Evolutionary conservation across 1,284 basidiomycete genomes (phyloP), one percentile per base, ranked within the genome.

Genomic region (Irpex sp.): DNA sequence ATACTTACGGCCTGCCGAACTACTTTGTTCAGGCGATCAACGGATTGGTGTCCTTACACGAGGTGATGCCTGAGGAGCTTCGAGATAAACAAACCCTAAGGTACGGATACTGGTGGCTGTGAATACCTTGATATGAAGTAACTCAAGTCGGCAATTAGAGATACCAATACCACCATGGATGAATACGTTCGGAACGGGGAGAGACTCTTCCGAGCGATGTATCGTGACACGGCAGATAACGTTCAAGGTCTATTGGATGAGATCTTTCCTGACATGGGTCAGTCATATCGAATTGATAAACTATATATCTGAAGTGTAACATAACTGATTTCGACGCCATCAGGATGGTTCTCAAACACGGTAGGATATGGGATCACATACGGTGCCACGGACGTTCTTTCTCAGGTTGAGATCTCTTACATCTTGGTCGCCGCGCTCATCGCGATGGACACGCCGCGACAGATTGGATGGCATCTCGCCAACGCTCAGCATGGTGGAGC

Each of bases 261-360:
- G n/a, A 77, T 81, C 37, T 85, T 83, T 70, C 84, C 84, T 0
- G 86, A 87, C 68, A 76, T 87, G 70, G 84, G 85, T 85, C 60
- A 53, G 71, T 47, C 26, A 7, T 21, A 9, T 36, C 21, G n/a
- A 17, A 6, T 35, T 4, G 17, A 36, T 13, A 36, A 49, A 33
- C 33, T 7, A 26, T 54, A 33, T 7, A 26, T 54, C 2, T 54
- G 39, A 39, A 26, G 37, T 33, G 8, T 13, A 9, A 54, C 33
- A 21, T 6, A 9, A 54, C 53, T 26, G 21, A 54, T n/a, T 9
- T n/a, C 8, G 21, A 11, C 6, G n/a, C 6, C 53, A 31, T 26
- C 53, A 31, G 82, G 79, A 33, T 83, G 78, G 77, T 84, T 83
- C 69, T 81, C 79, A 49, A 81, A 75, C 61, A 80, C 79, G 0